phyloP scores from a whole-genome alignment of 306 rosid genomes.

The Fragaria nilgerrensis region DNA sequence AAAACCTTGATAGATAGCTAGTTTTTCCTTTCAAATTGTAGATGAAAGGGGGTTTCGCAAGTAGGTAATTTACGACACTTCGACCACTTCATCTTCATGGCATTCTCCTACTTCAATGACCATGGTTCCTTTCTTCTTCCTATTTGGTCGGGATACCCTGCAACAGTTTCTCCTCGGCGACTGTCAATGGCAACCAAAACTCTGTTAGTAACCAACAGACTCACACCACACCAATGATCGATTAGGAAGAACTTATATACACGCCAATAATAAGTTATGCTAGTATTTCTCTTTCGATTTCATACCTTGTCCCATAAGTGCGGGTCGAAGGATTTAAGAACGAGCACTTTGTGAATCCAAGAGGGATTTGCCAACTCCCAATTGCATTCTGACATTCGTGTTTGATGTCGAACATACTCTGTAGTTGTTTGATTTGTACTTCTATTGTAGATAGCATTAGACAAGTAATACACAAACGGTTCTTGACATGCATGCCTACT shows the following conservation, averaged over 20 bases:
- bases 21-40: neutral
- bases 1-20: no score
- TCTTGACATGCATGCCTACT: conserved; percentile 44
- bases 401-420: conserved; percentile 28
- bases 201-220: neutral
- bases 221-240: neutral
- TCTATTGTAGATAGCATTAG: neutral
- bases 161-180: conserved; percentile 77
- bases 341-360: conserved; percentile 34
- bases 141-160: conserved; percentile 27
- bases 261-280: neutral
- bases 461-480: conserved; percentile 54
- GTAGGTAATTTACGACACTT: conserved; percentile 17
- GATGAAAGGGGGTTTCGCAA: neutral
- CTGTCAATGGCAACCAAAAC: conserved; percentile 28
- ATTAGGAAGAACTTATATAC: no score
- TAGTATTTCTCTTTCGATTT: neutral
- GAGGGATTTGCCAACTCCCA: conserved; percentile 64
- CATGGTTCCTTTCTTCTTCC: conserved; percentile 39
- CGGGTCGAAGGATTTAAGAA: conserved; percentile 50
- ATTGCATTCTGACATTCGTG: conserved; percentile 31
- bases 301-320: conserved; percentile 66
- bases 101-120: conserved; percentile 46
- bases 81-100: no score
- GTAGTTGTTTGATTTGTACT: conserved; percentile 26